Evolutionary conservation across 1,284 basidiomycete genomes (phyloP), one percentile per base, ranked within the genome.

Genomic region (Ustilago nuda): DNA sequence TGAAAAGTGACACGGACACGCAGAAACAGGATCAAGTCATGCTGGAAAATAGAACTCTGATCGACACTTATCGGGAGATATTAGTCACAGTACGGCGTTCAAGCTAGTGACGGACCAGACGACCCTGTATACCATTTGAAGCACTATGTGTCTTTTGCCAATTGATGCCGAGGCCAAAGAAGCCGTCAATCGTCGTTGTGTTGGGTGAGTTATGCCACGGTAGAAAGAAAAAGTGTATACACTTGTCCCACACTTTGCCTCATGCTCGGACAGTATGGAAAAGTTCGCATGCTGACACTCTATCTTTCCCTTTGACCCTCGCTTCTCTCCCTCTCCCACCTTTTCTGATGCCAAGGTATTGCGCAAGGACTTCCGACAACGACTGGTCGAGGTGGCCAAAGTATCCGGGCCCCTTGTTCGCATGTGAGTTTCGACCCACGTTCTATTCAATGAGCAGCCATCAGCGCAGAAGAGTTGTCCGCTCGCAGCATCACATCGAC

Each of bases 281-380:
- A 48, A 8, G 52, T 50, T 50, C 30, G 15, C n/a, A n/a, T 13
- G 23, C 57, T 56, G 46, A 50, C 57, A 43, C 19, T 45, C 11
- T 19, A 7, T 9, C 6, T 19, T 19, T 19, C 11, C n/a, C n/a
- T 17, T 17, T 15, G 39, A 33, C 53, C 33, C 46, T 56, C 7
- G 17, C 37, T 23, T 56, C 13, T 35, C 17, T 17, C 63, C 48
- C 45, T 54, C 37, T n/a, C 54, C 36, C 66, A 94, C 93, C 43
- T 94, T 95, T 84, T 87, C 88, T 0, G 94, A 95, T 79, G 87
- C 89, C 13, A 89, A 94, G 80, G 93, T 94, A 3, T 86, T 93
- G 1, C 85, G 87, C 8, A 87, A 89, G 9, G 87, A 89, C 56
- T 95, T 95, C 85, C 89, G 90, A 54, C 89, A 92, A 41, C 88